Evolutionary conservation across 2,329 filamentous ascomycete species (phyloP).

Genomic region (Ceratocystiopsis sp.): DNA sequence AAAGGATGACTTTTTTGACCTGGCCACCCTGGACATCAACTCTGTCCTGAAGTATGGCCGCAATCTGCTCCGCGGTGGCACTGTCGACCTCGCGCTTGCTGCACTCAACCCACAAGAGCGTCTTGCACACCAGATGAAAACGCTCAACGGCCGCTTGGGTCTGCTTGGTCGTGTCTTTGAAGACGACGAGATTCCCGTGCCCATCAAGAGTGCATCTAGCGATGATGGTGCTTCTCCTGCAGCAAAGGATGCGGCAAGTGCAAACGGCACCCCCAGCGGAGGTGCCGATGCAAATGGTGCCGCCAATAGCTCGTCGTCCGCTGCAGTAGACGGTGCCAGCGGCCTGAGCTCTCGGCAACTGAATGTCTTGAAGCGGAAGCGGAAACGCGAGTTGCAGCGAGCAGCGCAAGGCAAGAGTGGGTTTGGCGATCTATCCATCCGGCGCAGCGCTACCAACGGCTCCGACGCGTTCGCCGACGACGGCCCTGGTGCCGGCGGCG

Average conservation of each 20-base stretch:
- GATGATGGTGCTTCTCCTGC: slow-evolving; percentile 15
- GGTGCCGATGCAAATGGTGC: slow-evolving; percentile 1
- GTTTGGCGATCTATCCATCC: slow-evolving; percentile 68
- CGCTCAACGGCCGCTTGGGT: slow-evolving; percentile 63
- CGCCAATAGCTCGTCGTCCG: not conserved
- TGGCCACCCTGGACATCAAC: slow-evolving; percentile 60
- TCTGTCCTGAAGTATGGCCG: slow-evolving; percentile 71
- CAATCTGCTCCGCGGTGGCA: slow-evolving; percentile 67
- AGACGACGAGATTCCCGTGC: slow-evolving; percentile 57
- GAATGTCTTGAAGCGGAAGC: slow-evolving; percentile 86
- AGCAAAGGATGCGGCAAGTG: slow-evolving; percentile 22
- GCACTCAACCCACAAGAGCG: slow-evolving; percentile 66
- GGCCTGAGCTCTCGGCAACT: slow-evolving; percentile 82
- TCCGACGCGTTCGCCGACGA: slow-evolving; percentile 48
- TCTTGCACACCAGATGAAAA: slow-evolving; percentile 78
- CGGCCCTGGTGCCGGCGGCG: slow-evolving; percentile 31
- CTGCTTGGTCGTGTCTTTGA: slow-evolving; percentile 72
- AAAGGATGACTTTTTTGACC: slow-evolving; percentile 47
- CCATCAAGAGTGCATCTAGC: slow-evolving; percentile 18
- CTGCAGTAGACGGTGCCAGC: too few relatives aligned
- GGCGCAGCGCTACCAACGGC: slow-evolving; percentile 41
- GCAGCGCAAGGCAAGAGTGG: slow-evolving; percentile 74
- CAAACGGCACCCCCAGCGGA: slow-evolving; percentile 7
- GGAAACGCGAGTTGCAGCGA: slow-evolving; percentile 76
- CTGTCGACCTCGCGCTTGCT: slow-evolving; percentile 71